Evolutionary conservation across 176 grass and related monocot genomes (phyloP).

Genomic region (Oryza glumipatula): DNA sequence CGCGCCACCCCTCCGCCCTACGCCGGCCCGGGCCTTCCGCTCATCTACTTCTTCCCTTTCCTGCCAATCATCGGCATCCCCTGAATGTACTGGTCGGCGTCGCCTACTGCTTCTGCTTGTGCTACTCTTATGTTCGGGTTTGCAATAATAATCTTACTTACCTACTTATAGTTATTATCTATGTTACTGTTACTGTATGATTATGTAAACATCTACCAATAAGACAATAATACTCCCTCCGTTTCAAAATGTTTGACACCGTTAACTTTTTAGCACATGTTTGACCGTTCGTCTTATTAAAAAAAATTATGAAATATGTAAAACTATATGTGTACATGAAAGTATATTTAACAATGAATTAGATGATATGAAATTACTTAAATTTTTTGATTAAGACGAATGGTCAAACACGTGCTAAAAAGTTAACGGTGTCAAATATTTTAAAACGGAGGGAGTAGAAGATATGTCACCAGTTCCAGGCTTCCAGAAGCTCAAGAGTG

Average conservation of each 20-base stretch:
- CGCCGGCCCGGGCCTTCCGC: slow-evolving; percentile 28
- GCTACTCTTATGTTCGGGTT: not conserved
- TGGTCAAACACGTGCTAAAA: no score
- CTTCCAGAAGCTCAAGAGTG: not conserved
- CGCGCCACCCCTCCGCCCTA: not conserved
- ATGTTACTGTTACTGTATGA: not conserved
- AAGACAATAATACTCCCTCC: not conserved
- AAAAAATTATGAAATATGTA: no score
- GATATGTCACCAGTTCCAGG: not conserved
- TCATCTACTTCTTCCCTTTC: slow-evolving; percentile 59
- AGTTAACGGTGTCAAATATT: no score
- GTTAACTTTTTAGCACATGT: no score
- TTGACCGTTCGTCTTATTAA: no score
- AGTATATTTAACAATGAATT: no score
- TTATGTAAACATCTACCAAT: not conserved
- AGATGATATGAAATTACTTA: no score
- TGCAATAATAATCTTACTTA: not conserved
- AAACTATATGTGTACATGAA: no score
- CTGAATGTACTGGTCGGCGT: not conserved
- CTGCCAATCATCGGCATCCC: slow-evolving; percentile 59
- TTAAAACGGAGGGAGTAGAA: no score
- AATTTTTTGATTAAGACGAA: no score
- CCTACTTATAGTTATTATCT: not conserved
- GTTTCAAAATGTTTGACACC: no score
- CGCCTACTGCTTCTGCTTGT: not conserved